A percentile compares a stretch with the other conserved stretches of the same genome.
Conservation (phyloP, 805 yeast genomes). For the Ogataea corticis region DNA sequence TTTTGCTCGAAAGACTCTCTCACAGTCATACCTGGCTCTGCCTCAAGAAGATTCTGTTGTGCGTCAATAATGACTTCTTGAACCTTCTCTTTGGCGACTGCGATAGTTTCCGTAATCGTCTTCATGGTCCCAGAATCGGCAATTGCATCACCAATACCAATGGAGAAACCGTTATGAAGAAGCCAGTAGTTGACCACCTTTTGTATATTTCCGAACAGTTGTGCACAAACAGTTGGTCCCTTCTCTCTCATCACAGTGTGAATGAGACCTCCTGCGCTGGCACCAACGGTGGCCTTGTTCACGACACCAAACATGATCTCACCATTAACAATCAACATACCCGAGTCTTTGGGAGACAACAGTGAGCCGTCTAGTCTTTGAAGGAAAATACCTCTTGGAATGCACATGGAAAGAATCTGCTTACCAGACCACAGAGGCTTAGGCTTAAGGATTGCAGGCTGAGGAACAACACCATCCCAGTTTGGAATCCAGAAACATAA, state of each 20-base stretch:
- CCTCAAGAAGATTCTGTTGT: conserved; percentile 81
- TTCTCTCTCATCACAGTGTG: conserved; percentile 98
- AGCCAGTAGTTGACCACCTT: conserved; percentile 97
- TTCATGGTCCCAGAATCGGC: conserved; percentile 97
- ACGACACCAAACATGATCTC: conserved; percentile 97
- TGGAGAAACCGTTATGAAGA: conserved; percentile 94
- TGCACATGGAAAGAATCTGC: conserved; percentile 86
- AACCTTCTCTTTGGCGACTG: conserved; percentile 90
- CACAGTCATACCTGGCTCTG: conserved; percentile 99
- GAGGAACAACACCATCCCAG: conserved; percentile 98
- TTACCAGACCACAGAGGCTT: conserved; percentile 98
- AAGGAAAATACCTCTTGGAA: conserved; percentile 93
- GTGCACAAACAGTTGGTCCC: conserved; percentile 89
- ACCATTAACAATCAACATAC: conserved; percentile 95
- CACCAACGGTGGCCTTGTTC: conserved; percentile 97
- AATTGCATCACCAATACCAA: conserved; percentile 99
- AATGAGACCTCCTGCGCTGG: conserved; percentile 96
- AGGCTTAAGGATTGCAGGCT: conserved; percentile 91
- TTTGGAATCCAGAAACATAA: conserved; percentile 96
- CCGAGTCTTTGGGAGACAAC: conserved; percentile 86
- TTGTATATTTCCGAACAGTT: conserved; percentile 87
- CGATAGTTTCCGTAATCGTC: conserved; percentile 88
- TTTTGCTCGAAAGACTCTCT: conserved; percentile 98
- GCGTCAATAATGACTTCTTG: conserved; percentile 93
- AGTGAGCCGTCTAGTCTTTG: conserved; percentile 92